phyloP scores from a whole-genome alignment of 495 filamentous ascomycete genomes.

The Trichoderma gamsii region DNA sequence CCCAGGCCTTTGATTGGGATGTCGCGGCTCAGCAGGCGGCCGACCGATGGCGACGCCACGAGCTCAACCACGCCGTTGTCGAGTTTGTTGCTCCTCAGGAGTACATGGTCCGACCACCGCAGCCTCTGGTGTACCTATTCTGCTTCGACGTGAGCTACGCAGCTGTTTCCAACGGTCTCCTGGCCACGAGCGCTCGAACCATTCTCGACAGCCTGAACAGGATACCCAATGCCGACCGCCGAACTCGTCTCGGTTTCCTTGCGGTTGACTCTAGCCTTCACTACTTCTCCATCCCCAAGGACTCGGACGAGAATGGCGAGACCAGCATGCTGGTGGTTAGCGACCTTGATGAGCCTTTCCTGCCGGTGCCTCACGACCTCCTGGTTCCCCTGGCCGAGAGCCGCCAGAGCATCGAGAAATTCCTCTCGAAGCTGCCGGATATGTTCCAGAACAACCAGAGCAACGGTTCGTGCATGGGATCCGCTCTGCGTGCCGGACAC shows the following conservation, averaged over 20 bases:
- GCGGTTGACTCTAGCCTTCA: conserved; percentile 92
- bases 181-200: conserved; percentile 88
- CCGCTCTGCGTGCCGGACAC: conserved; percentile 85
- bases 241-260: conserved; percentile 90
- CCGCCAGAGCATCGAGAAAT: conserved; percentile 80
- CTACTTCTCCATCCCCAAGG: conserved; percentile 89
- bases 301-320: conserved; percentile 74
- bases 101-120: conserved; percentile 97
- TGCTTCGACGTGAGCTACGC: conserved; percentile 94
- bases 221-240: conserved; percentile 92
- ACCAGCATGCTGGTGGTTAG: conserved; percentile 90
- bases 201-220: conserved; percentile 93
- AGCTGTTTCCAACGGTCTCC: conserved; percentile 83
- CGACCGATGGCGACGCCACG: conserved; percentile 81
- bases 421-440: conserved; percentile 83
- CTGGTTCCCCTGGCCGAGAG: conserved; percentile 85
- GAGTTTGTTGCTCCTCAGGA: conserved; percentile 98
- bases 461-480: conserved; percentile 82
- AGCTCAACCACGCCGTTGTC: conserved; percentile 89
- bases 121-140: conserved; percentile 97
- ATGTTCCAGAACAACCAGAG: conserved; percentile 97
- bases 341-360: conserved; percentile 94
- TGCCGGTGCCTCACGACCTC: conserved; percentile 90
- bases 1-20: conserved; percentile 98
- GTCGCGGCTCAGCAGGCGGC: conserved; percentile 78